These are phyloP conservation scores for Mycotypha africana DNA, from an alignment of 371 early-diverging fungal species.

Conservation along the genomic window DNA sequence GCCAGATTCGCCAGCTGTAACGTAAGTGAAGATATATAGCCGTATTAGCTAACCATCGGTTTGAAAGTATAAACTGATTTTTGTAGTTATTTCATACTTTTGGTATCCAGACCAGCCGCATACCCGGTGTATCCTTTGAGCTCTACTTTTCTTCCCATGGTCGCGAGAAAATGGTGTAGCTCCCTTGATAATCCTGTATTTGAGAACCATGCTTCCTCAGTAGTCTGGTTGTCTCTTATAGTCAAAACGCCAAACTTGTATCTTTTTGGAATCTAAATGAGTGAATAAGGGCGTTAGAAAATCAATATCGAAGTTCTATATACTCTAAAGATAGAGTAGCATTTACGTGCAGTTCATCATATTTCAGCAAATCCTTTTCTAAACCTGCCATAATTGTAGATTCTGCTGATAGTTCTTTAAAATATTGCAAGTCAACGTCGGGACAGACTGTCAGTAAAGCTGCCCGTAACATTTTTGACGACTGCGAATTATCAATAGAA, in stretches of 20 bases:
- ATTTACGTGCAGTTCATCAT: conserved; percentile 50
- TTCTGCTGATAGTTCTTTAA: conserved; percentile 38
- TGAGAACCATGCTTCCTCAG: conserved; percentile 73
- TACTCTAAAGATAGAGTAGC: too few relatives aligned
- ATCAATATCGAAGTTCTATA: too few relatives aligned
- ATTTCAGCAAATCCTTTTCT: conserved; percentile 49
- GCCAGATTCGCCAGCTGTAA: conserved; percentile 61
- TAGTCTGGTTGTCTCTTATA: conserved; percentile 57
- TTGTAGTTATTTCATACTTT: conserved; percentile 40
- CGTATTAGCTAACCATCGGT: too few relatives aligned
- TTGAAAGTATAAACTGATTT: neutral
- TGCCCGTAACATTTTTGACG: conserved; percentile 25
- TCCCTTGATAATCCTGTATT: conserved; percentile 58
- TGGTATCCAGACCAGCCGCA: conserved; percentile 79
- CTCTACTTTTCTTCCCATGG: conserved; percentile 67
- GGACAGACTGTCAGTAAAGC: conserved; percentile 26
- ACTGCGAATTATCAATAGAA: too few relatives aligned
- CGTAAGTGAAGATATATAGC: too few relatives aligned
- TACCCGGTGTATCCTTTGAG: conserved; percentile 76
- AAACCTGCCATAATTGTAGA: conserved; percentile 42
- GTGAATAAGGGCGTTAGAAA: neutral
- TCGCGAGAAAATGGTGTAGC: conserved; percentile 61
- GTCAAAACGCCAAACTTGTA: conserved; percentile 82
- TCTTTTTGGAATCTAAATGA: conserved; percentile 56
- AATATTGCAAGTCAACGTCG: conserved; percentile 24